Evolutionary conservation across 2,329 filamentous ascomycete species (phyloP), one percentile per base, ranked within the genome.

Genomic region (Cordyceps pruinosa): DNA sequence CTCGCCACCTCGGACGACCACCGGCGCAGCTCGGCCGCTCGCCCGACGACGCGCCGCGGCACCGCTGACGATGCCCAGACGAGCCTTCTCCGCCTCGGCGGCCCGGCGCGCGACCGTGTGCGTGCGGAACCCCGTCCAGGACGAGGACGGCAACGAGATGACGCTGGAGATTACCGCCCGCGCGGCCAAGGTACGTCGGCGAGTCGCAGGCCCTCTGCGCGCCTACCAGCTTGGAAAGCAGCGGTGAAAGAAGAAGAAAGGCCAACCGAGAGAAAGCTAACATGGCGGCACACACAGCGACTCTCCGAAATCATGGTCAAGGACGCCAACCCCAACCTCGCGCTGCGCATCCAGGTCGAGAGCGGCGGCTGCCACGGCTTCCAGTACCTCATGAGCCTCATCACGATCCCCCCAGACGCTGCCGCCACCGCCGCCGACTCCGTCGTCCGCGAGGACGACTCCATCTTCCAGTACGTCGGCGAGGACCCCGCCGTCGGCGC

Each of bases 301-400:
- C 83, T 97, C 32, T 79, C 83, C 58, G 81, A 90, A 62, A 96
- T 94, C 61, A 91, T 90, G 79, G 68, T 73, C 37, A 83, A 85
- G 64, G 85, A 89, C 65, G 67, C 70, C 19, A 95, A 96, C 69
- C 89, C 90, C 2, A 79, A 88, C 66, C 83, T 96, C 32, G 89
- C 91, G 25, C 81, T 99, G n/a, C 89, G 93, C 53, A 89, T 99
- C 63, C 87, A 89, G 60, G 92, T 99, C 58, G 91, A 96, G 68
- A 90, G 88, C 57, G 94, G 94, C 61, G 94, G 94, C 57, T 99
- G 94, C 71, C 94, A 99, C 73, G 94, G 94, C 50, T 99, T 99
- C 72, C 94, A 99, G 70, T 99, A 99, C 69, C 76, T 96, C 47
- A 96, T 99, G 89, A 89, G 86, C 17, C 80, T 97, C 4, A 87